Evolutionary conservation across 331 rosid genomes (phyloP), one percentile per base, ranked within the genome.

Genomic region (Cucumis variabilis): DNA sequence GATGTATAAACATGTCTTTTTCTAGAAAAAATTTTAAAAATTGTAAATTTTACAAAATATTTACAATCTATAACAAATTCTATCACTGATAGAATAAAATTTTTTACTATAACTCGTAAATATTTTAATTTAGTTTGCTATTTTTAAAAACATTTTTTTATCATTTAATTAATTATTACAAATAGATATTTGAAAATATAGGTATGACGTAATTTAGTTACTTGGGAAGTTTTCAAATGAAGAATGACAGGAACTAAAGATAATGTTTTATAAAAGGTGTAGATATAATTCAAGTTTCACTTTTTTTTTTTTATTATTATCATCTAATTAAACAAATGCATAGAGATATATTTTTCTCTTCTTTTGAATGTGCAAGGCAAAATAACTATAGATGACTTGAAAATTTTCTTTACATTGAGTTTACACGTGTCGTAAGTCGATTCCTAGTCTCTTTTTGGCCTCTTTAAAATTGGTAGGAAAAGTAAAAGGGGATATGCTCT

Each of bases 401-500:
- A 76, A 46, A 0, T 44, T 12, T 41, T 44, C 11, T 23, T 75
- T 9, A 7, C 12, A 20, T 23, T 17, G 2, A 73, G 62, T 77
- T n/a, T 4, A 77, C 83, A 77, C 41, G 83, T 48, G 83, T 48
- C 21, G 4, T 2, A 65, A 48, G 30, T 13, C 6, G 13, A 81
- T 58, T 53, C 21, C 24, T 60, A 1, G 19, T 55, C 51, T 81
- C 66, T 30, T 81, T 25, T 81, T 53, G 69, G 69, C 16, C 70
- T 81, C 46, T 55, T 53, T 53, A 70, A 50, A 75, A 16, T 30
- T 24, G 17, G 50, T 75, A 23, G 23, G 28, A 67, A 75, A 86
- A 53, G 46, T 4, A 60, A 10, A 62, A 69, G 65, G 74, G 69
- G 50, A 86, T 76, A 76, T 76, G 88, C 16, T 37, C 66, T 63